Conservation (phyloP, 352 stramenopile genomes). For the Elongisporangium undulatum region DNA sequence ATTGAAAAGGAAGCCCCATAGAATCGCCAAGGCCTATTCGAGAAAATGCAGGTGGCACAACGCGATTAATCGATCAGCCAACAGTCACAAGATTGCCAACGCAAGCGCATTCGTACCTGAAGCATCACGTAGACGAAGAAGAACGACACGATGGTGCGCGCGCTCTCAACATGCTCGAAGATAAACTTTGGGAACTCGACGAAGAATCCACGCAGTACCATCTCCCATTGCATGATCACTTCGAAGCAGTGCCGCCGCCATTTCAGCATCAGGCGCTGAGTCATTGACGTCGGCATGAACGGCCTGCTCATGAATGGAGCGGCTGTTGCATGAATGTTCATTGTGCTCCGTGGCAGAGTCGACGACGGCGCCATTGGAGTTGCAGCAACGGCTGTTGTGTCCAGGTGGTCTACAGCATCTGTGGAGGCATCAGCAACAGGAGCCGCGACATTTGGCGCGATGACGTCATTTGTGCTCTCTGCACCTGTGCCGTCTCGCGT, state of each 20-base stretch:
- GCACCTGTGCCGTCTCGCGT: neutral
- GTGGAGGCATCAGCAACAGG: neutral
- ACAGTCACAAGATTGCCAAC: constrained; percentile 5
- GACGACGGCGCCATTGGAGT: neutral
- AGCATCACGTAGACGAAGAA: constrained; percentile 87
- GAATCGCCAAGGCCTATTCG: constrained; percentile 63
- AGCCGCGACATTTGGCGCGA: neutral
- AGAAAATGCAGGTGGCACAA: neutral
- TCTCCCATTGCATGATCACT: constrained; percentile 63
- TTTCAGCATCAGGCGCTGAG: constrained; percentile 9
- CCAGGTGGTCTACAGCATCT: neutral
- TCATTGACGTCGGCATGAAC: neutral
- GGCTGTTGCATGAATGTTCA: neutral
- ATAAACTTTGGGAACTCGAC: constrained; percentile 46
- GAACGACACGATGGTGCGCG: constrained; percentile 63
- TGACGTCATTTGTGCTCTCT: neutral
- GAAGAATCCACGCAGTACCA: constrained; percentile 49
- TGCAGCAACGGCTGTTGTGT: neutral
- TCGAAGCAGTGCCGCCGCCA: constrained; percentile 65
- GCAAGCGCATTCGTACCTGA: too few relatives aligned
- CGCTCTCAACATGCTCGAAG: constrained; percentile 40
- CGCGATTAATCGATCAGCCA: constrained; percentile 5
- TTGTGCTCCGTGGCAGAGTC: neutral
- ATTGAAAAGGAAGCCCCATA: constrained; percentile 86
- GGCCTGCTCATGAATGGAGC: neutral